phyloP scores from a whole-genome alignment of 2,329 filamentous ascomycete species.

The Xylariaceae sp. region DNA sequence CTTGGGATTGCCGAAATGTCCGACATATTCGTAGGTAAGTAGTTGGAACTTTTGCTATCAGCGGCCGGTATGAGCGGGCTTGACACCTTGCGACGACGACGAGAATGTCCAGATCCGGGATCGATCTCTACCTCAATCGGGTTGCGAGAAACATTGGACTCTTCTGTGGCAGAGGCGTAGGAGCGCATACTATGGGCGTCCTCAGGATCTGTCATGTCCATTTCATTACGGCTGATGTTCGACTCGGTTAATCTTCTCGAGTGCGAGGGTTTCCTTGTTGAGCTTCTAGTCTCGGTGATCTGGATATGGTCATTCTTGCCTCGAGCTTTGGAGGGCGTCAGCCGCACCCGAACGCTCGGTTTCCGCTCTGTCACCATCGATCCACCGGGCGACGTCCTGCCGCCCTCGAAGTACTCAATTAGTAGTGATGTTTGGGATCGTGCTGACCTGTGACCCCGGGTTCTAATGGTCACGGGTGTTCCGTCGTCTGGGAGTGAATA shows the following conservation, averaged over 20 bases:
- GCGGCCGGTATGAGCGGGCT: conserved; percentile 59
- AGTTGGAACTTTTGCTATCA: conserved; percentile 54
- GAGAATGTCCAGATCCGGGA: conserved; percentile 42
- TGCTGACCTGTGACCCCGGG: conserved; percentile 54
- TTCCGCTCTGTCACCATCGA: conserved; percentile 55
- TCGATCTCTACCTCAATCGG: conserved; percentile 90
- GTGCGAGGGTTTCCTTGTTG: conserved; percentile 57
- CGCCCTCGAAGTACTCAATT: conserved; percentile 91
- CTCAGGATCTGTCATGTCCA: conserved; percentile 45
- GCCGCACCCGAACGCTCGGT: conserved; percentile 72
- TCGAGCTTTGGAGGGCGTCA: conserved; percentile 70
- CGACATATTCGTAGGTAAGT: conserved; percentile 62
- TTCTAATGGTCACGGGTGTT: conserved; percentile 87
- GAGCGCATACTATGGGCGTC: conserved; percentile 66
- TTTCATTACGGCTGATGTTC: conserved; percentile 57
- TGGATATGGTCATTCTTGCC: conserved; percentile 69
- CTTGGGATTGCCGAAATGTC: conserved; percentile 75
- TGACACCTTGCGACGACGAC: conserved; percentile 53
- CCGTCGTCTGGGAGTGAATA: conserved; percentile 82
- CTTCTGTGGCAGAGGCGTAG: conserved; percentile 71
- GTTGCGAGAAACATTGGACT: conserved; percentile 68
- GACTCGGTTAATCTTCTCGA: conserved; percentile 37
- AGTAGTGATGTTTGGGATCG: conserved; percentile 82
- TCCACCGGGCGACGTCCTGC: conserved; percentile 54
- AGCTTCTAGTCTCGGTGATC: conserved; percentile 73